Base-by-base conservation (phyloP, 78 protist species). In the Monocercomonoides exilis region DNA sequence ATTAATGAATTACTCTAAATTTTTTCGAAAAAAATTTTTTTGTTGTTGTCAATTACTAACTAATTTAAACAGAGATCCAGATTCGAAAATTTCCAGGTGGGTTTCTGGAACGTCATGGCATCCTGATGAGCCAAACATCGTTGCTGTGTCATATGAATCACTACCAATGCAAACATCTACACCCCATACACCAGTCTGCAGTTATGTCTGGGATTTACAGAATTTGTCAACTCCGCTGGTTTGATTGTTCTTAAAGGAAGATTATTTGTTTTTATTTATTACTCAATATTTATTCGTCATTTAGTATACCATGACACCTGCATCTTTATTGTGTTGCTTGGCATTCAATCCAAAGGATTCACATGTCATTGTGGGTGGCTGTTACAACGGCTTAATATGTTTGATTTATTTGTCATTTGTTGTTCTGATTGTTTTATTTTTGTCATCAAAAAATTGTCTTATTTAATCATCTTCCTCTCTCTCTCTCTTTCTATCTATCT, bases 271-370 rank as follows among this genome's bases (percentile, higher is more conserved):
- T n/a, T n/a, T 54, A 29, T 54, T 54, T 21, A 54, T 29, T 54
- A 54, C 70, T 21, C 11, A 29, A 11, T 21, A 54, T 54, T 54
- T 54, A 29, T 54, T 21, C 70, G n/a, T n/a, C n/a, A n/a, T n/a
- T n/a, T 21, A 54, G 70, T 54, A 54, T 21, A 21, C 11, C 21
- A 11, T 54, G 38, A 11, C 11, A 11, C 70, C 70, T 21, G 21
- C 70, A 54, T 94, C 95, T 2, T 92, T 94, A 1, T 89, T 93
- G 33, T 41, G 79, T 41, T 91, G 90, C 86, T 46, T 94, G 43
- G 82, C 86, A 91, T 94, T 89, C 90, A 90, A 91, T 87, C 91
- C 91, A 1, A 93, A 93, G 88, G 96, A 94, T 46, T 41, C 92
- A 1, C 87, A 91, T 88, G 1, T 91, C 44, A 45, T 94, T 43